Conservation (phyloP, 495 filamentous ascomycete genomes). For the Penicillium ucsense region DNA sequence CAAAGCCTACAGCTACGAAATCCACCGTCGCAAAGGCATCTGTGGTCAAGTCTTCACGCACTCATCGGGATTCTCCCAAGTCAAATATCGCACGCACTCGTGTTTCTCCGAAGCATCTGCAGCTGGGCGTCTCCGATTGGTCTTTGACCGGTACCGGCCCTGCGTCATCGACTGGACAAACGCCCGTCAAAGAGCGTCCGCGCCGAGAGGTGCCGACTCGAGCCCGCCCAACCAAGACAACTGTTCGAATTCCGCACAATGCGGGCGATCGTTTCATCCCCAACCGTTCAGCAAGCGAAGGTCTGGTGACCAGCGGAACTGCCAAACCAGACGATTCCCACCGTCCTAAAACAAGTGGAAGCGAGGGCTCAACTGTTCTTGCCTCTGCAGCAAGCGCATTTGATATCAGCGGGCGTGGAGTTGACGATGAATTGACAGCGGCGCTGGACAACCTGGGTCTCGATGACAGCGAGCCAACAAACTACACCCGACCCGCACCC, state of each 20-base stretch:
- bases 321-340: slow-evolving; percentile 68
- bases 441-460: slow-evolving; percentile 72
- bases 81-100: slow-evolving; percentile 76
- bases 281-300: slow-evolving; percentile 81
- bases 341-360: slow-evolving; percentile 57
- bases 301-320: slow-evolving; percentile 68
- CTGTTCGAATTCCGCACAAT: slow-evolving; percentile 61
- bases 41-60: slow-evolving; percentile 16
- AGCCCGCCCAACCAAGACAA: slow-evolving; percentile 55
- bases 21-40: slow-evolving; percentile 12
- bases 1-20: slow-evolving; percentile 22
- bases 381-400: slow-evolving; percentile 58
- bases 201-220: slow-evolving; percentile 54
- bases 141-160: slow-evolving; percentile 74
- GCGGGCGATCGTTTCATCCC: slow-evolving; percentile 95
- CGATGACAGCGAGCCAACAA: slow-evolving; percentile 47
- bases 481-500: slow-evolving; percentile 69
- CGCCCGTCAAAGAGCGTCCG: slow-evolving; percentile 54
- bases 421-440: slow-evolving; percentile 67
- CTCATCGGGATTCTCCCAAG: slow-evolving; percentile 71
- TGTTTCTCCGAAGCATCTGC: slow-evolving; percentile 69
- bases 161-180: slow-evolving; percentile 46
- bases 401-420: slow-evolving; percentile 49
- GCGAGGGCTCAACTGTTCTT: slow-evolving; percentile 62
- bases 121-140: slow-evolving; percentile 89